phyloP scores from a whole-genome alignment of 2,329 filamentous ascomycete species.

The Cladophialophora bantiana region DNA sequence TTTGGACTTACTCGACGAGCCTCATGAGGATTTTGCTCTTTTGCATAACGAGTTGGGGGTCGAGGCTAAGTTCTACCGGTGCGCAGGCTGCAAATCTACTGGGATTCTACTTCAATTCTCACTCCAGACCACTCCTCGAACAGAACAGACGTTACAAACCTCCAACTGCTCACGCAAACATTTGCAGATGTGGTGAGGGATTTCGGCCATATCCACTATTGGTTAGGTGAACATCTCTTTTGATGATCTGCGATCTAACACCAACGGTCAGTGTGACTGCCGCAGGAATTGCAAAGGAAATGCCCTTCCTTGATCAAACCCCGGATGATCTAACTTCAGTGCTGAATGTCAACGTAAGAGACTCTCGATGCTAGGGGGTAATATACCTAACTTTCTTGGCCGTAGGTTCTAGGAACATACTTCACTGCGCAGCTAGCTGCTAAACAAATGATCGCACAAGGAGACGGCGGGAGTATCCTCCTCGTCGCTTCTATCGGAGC shows the following conservation, averaged over 20 bases:
- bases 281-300: background rate
- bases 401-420: conserved; percentile 51
- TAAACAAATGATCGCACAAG: conserved; percentile 59
- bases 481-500: conserved; percentile 35
- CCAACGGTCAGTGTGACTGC: no score
- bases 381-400: conserved; percentile 33
- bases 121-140: no score
- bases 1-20: conserved; percentile 30
- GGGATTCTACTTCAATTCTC: no score
- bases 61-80: conserved; percentile 49
- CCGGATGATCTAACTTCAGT: background rate
- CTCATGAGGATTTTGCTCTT: conserved; percentile 32
- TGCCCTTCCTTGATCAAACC: background rate
- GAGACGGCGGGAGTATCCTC: conserved; percentile 45
- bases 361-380: background rate
- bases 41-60: conserved; percentile 31
- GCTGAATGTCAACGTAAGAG: background rate
- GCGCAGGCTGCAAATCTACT: no score
- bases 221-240: no score
- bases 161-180: no score
- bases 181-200: no score
- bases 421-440: conserved; percentile 58
- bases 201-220: no score
- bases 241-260: no score
- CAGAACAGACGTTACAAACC: no score